A percentile compares a stretch with the other conserved stretches of the same genome.
Evolutionary conservation across 2,329 filamentous ascomycete genomes (phyloP).

Genomic region (Stagonosporopsis cucurbitacearum): DNA sequence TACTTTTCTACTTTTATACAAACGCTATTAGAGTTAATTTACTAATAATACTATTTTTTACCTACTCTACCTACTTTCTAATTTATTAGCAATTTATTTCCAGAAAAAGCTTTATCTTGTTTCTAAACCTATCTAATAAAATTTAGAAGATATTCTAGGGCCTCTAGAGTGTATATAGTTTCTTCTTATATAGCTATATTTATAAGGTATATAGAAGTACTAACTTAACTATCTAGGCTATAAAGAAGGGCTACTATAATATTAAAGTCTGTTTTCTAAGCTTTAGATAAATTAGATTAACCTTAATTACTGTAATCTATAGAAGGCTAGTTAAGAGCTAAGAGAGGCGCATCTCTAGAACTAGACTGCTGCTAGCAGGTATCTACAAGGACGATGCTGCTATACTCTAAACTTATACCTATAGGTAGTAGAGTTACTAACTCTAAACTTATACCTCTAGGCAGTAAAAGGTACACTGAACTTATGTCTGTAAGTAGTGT

Average conservation of each 20-base stretch:
- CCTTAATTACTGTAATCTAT: too few species aligned
- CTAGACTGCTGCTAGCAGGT: too few species aligned
- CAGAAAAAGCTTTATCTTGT: neutral
- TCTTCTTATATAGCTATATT: too few species aligned
- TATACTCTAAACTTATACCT: neutral
- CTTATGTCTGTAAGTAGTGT: too few species aligned
- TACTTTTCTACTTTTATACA: too few species aligned
- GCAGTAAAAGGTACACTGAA: neutral
- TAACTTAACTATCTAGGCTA: neutral
- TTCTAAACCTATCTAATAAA: slow-evolving; percentile 6
- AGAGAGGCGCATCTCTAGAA: too few species aligned
- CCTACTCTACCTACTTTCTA: neutral
- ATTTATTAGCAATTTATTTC: neutral
- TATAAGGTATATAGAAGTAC: too few species aligned
- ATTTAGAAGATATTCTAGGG: neutral
- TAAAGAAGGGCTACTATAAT: neutral
- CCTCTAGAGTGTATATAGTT: neutral
- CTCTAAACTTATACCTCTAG: neutral
- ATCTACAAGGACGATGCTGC: too few species aligned
- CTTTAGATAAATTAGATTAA: neutral
- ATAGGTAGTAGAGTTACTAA: neutral
- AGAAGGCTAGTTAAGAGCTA: too few species aligned
- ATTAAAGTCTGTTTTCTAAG: neutral
- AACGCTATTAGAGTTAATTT: too few species aligned
- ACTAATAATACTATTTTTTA: too few species aligned